phyloP scores from a whole-genome alignment of 768 basidiomycete genomes.

The Kwoniella sp. region DNA sequence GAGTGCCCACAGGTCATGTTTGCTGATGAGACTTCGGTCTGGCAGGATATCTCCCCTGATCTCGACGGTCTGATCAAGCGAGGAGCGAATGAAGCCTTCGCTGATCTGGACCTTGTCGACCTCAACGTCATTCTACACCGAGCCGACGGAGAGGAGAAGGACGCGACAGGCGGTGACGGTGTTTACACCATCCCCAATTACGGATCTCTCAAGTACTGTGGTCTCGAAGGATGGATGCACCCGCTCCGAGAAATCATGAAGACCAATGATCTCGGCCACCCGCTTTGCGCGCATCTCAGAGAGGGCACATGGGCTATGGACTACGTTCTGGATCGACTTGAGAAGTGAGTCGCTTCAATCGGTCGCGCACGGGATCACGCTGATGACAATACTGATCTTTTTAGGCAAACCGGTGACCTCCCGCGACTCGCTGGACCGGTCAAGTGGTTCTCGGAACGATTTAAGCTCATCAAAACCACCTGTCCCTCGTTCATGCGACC shows the following conservation, averaged over 20 bases:
- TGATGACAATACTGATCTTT: background rate
- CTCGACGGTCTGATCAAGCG: constrained; percentile 75
- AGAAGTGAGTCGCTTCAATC: constrained; percentile 62
- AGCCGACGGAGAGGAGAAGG: constrained; percentile 85
- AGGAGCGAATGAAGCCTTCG: constrained; percentile 73
- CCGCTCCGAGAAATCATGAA: constrained; percentile 79
- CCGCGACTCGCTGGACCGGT: constrained; percentile 73
- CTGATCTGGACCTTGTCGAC: constrained; percentile 75
- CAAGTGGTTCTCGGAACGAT: constrained; percentile 84
- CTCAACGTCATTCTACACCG: constrained; percentile 86
- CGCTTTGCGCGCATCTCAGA: constrained; percentile 82
- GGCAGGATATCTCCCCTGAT: constrained; percentile 64
- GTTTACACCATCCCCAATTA: constrained; percentile 76
- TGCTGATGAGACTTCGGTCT: too few species aligned
- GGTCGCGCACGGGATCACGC: too few species aligned
- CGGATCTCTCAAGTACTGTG: constrained; percentile 83
- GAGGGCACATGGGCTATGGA: constrained; percentile 90
- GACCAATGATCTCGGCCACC: constrained; percentile 90
- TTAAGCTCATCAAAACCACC: constrained; percentile 72
- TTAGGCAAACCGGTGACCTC: constrained; percentile 61
- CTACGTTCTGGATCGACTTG: constrained; percentile 73
- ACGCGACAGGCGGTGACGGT: constrained; percentile 81
- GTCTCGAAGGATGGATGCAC: constrained; percentile 97
- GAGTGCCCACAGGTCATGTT: background rate
- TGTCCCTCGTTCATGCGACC: constrained; percentile 88